A percentile compares a stretch with the other conserved stretches of the same genome.
Evolutionary conservation across 768 basidiomycete genomes (phyloP).

Genomic region (Collybiopsis confluens): DNA sequence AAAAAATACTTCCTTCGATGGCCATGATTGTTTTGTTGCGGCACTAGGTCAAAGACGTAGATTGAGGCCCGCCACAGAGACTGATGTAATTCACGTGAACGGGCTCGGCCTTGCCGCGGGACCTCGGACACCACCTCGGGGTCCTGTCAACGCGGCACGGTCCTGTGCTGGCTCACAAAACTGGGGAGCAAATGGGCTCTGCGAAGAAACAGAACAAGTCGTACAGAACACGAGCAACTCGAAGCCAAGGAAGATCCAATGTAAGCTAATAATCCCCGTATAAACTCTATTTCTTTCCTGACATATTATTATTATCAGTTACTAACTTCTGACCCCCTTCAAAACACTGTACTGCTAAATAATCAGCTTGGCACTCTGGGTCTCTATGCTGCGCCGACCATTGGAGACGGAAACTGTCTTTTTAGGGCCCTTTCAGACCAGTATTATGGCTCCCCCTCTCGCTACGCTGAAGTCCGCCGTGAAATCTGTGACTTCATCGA

Average conservation of each 20-base stretch:
- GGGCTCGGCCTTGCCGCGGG: too few species aligned
- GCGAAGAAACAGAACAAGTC: slow-evolving; percentile 9
- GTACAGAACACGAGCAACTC: slow-evolving; percentile 3
- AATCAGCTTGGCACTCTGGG: slow-evolving; percentile 74
- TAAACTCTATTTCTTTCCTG: slow-evolving; percentile 16
- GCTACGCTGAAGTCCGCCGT: slow-evolving; percentile 63
- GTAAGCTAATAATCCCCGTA: slow-evolving; percentile 10
- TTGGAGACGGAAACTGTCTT: slow-evolving; percentile 92
- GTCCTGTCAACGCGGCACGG: too few species aligned
- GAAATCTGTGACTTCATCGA: slow-evolving; percentile 85
- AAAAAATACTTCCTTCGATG: too few species aligned
- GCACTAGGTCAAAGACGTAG: too few species aligned
- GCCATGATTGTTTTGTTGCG: too few species aligned
- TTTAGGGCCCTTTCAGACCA: slow-evolving; percentile 91
- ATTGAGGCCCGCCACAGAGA: too few species aligned
- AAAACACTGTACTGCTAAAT: slow-evolving; percentile 62
- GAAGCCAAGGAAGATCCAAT: slow-evolving; percentile 5
- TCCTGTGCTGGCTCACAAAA: neutral
- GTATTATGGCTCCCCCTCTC: slow-evolving; percentile 68
- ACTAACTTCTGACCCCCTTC: slow-evolving; percentile 54
- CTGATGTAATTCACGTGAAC: too few species aligned
- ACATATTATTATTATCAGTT: slow-evolving; percentile 27
- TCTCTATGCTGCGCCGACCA: slow-evolving; percentile 80
- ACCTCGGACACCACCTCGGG: too few species aligned
- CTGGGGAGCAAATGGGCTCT: slow-evolving; percentile 8